A percentile compares a stretch with the other conserved stretches of the same genome.
Conservation (phyloP, 805 yeast genomes). For the Candida ponderosae region DNA sequence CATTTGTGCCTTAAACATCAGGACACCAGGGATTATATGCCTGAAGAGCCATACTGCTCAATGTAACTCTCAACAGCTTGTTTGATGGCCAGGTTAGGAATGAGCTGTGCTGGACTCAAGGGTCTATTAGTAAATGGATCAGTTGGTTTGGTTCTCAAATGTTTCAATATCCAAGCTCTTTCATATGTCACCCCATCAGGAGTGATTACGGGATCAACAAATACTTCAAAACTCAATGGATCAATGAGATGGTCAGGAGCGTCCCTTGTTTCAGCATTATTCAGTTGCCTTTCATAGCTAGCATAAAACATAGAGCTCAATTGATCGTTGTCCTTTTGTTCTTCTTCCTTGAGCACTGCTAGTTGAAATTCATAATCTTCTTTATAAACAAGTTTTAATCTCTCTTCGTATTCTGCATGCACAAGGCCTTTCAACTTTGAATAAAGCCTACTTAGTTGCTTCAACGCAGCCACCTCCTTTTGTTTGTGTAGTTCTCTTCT, state of each 20-base stretch:
- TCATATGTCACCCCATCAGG: constrained; percentile 37
- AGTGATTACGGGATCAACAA: constrained; percentile 36
- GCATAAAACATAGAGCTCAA: constrained; percentile 2
- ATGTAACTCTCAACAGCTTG: constrained; percentile 27
- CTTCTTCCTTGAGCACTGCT: constrained; percentile 6
- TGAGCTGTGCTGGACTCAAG: constrained; percentile 25
- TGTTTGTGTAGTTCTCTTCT: constrained; percentile 1
- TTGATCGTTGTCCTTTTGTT: constrained; percentile 9
- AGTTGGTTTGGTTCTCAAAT: constrained; percentile 24
- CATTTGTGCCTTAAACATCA: too few species aligned
- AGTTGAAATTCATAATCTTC: constrained; percentile 4
- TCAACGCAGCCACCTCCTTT: constrained; percentile 1
- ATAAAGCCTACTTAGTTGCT: too few species aligned
- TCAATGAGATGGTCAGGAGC: constrained; percentile 31
- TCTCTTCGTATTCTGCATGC: too few species aligned
- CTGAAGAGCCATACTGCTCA: too few species aligned
- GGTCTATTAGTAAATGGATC: constrained; percentile 36
- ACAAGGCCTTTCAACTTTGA: too few species aligned
- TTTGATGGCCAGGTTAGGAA: constrained; percentile 32
- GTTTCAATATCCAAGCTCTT: constrained; percentile 27
- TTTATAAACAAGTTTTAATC: constrained; percentile 15
- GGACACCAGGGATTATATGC: too few species aligned
- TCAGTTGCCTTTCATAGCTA: neutral
- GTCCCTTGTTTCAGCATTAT: constrained; percentile 8
- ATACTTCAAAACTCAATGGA: constrained; percentile 32